phyloP scores from a whole-genome alignment of 257 asterid genomes.

The Solanum pennellii region DNA sequence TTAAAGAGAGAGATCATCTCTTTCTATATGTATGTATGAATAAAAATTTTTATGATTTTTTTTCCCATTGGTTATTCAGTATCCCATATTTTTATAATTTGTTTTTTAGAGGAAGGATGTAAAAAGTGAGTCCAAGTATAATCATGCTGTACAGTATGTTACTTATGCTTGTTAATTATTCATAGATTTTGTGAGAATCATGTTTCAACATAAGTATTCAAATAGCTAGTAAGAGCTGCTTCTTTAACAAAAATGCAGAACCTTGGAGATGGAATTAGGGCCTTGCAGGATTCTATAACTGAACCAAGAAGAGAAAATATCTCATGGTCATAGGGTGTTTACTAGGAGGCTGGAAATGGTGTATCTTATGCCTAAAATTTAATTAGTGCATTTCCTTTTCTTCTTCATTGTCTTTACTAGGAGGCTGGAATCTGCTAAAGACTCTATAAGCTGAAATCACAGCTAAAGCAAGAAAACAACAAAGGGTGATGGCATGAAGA shows the following conservation, averaged over 20 bases:
- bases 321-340: conserved; percentile 53
- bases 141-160: conserved; percentile 52
- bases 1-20: no score
- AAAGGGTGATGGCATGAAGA: conserved; percentile 45
- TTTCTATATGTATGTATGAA: no score
- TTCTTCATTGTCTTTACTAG: conserved; percentile 30
- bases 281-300: conserved; percentile 61
- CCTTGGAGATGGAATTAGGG: conserved; percentile 78
- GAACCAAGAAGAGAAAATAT: conserved; percentile 53
- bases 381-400: background rate
- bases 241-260: conserved; percentile 31
- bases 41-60: no score
- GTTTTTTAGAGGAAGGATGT: conserved; percentile 10
- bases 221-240: background rate
- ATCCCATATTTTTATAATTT: no score
- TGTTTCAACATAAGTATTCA: background rate
- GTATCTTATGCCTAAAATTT: background rate
- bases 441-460: conserved; percentile 63
- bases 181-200: background rate
- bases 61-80: no score
- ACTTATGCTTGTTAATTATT: background rate
- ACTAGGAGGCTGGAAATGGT: no score
- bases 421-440: conserved; percentile 62
- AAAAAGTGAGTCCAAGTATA: conserved; percentile 26
- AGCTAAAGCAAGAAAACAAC: conserved; percentile 59